Percentiles rank a stretch among this genome's conserved stretches.
phyloP scores from a whole-genome alignment of 2,329 filamentous ascomycete genomes.

The Trichoderma asperellum region DNA sequence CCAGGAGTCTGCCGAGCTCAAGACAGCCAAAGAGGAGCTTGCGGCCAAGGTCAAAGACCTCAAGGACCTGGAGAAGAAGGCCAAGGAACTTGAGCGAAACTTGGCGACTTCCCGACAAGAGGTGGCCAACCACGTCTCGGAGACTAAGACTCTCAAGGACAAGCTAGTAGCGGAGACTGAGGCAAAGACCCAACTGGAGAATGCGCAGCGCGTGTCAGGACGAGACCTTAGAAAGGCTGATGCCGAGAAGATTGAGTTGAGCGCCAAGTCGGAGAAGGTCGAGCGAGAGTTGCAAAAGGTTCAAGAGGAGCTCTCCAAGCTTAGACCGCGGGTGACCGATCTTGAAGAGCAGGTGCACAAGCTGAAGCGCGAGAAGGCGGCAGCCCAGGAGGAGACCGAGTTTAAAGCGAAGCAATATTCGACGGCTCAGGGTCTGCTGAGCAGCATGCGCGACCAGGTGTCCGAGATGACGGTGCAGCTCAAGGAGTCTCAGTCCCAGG shows the following conservation, averaged over 20 bases:
- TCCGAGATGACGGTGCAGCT: slow-evolving; percentile 88
- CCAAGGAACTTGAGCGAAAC: slow-evolving; percentile 80
- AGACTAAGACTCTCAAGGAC: slow-evolving; percentile 77
- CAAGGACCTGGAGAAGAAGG: slow-evolving; percentile 75
- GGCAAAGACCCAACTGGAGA: slow-evolving; percentile 73
- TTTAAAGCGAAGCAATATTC: slow-evolving; percentile 84
- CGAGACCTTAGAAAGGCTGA: slow-evolving; percentile 80
- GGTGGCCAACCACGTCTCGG: slow-evolving; percentile 72
- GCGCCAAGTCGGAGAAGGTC: slow-evolving; percentile 72
- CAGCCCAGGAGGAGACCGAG: slow-evolving; percentile 76
- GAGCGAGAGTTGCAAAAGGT: slow-evolving; percentile 70
- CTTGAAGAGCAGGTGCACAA: slow-evolving; percentile 75
- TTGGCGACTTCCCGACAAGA: slow-evolving; percentile 70
- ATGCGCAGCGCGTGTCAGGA: slow-evolving; percentile 72
- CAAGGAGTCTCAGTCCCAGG: slow-evolving; percentile 81
- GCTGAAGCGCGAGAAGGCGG: slow-evolving; percentile 68
- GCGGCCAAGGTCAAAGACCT: slow-evolving; percentile 62
- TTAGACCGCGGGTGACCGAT: slow-evolving; percentile 65
- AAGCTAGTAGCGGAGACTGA: slow-evolving; percentile 76
- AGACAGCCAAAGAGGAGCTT: slow-evolving; percentile 75
- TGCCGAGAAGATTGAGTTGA: slow-evolving; percentile 76
- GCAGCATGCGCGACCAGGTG: slow-evolving; percentile 91
- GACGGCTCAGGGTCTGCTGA: slow-evolving; percentile 82
- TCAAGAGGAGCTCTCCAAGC: slow-evolving; percentile 71
- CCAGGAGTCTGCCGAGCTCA: slow-evolving; percentile 75